Evolutionary conservation across 148 eudicot species (phyloP), one percentile per base, ranked within the genome.

Genomic region (Hydrangea macrophylla): DNA sequence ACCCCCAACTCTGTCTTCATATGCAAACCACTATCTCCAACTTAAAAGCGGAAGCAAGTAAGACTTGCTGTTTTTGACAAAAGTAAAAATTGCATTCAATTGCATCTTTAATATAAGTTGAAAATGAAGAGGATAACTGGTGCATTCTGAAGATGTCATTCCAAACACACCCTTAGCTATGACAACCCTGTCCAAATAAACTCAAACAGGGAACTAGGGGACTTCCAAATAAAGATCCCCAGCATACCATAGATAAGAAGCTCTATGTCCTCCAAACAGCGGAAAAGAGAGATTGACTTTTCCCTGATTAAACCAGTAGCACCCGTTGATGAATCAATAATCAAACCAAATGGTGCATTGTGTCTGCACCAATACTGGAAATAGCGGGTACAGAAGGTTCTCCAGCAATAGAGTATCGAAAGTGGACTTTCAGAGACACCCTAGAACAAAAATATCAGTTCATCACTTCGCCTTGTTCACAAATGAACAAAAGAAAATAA

Each of bases 391-490:
- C 86, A 78, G 60, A 90, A 85, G 22, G 77, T 81, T 82, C 80
- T 88, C 99, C 99, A 90, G 76, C 89, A 77, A 57, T 85, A 85
- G 45, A 94, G 83, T 57, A 88, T 65, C 27, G 90, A 86, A 79
- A 75, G 71, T 50, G 89, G 80, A 75, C 79, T 84, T 57, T 83
- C 85, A 64, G 82, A 67, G 60, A 80, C 77, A 69, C 84, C 97
- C 99, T 94, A 74, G 55, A 32, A 75, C 63, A 82, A 44, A n/a
- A 58, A 78, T 15, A 75, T 59, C 62, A 1, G 55, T 39, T 24
- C 32, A 66, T 84, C 75, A 80, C 45, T 68, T 69, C 28, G 36
- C 60, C 32, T 62, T 35, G 55, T 56, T 28, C 51, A 30, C 28
- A 31, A 20, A 37, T 60, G 58, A 31, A 20, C n/a, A 9, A 32